Percentiles rank a stretch among this genome's conserved stretches.
These are phyloP conservation scores for Annulohypoxylon maeteangense DNA, from an alignment of 495 filamentous ascomycete species.

Conservation along the genomic window DNA sequence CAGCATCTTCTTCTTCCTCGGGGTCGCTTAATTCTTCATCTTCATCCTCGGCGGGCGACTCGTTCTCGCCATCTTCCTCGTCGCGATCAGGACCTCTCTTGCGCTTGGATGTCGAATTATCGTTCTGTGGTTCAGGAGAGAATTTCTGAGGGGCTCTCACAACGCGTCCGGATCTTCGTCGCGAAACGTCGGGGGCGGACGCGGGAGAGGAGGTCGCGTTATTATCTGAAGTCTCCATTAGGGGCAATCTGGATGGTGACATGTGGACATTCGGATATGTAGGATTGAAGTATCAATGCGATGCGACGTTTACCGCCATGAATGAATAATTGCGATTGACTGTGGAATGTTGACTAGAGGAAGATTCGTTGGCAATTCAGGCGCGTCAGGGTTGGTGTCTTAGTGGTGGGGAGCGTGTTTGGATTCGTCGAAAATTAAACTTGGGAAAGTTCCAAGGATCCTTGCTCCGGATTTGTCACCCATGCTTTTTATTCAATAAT, in stretches of 20 bases:
- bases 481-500: constrained; percentile 16
- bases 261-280: constrained; percentile 28
- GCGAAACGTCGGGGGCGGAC: constrained; percentile 55
- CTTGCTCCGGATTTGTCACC: background rate
- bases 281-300: constrained; percentile 35
- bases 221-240: constrained; percentile 69
- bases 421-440: constrained; percentile 32
- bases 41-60: constrained; percentile 64
- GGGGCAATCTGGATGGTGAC: constrained; percentile 54
- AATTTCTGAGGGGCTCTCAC: constrained; percentile 77
- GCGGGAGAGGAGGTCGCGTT: constrained; percentile 64
- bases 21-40: constrained; percentile 61
- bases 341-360: constrained; percentile 28
- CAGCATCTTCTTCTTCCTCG: constrained; percentile 54
- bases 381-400: constrained; percentile 31
- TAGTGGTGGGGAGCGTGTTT: constrained; percentile 41
- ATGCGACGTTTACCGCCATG: constrained; percentile 35
- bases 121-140: constrained; percentile 56
- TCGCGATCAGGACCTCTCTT: constrained; percentile 64
- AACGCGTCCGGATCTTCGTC: constrained; percentile 85
- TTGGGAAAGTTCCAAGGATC: constrained; percentile 13
- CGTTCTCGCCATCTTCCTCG: constrained; percentile 64
- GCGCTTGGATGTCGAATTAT: constrained; percentile 57
- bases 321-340: constrained; percentile 21
- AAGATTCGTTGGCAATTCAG: constrained; percentile 34